Percentiles rank a stretch among this genome's conserved stretches.
phyloP scores from a whole-genome alignment of 495 filamentous ascomycete species.

The Massariosphaeria phaeospora region DNA sequence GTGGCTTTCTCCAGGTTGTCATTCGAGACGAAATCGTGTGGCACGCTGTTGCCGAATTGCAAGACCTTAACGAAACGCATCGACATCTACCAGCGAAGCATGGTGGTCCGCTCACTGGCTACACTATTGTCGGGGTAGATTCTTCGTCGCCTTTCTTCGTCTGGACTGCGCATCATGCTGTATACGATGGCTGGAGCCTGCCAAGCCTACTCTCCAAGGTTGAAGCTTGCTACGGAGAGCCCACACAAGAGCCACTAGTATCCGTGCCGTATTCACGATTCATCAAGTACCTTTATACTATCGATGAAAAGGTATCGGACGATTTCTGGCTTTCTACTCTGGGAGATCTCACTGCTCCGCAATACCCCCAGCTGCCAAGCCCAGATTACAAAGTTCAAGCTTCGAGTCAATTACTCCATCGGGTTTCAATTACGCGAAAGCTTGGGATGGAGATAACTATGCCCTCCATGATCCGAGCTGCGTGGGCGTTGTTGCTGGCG shows the following conservation, averaged over 20 bases:
- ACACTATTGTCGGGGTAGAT: constrained; percentile 21
- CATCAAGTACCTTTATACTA: constrained; percentile 20
- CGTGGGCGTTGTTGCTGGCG: constrained; percentile 22
- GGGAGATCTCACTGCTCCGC: constrained; percentile 17
- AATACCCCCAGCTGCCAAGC: constrained; percentile 26
- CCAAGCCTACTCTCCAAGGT: constrained; percentile 15
- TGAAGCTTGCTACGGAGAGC: constrained; percentile 14
- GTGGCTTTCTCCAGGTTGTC: constrained; percentile 33
- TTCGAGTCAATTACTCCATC: constrained; percentile 10
- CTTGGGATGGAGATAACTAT: constrained; percentile 31
- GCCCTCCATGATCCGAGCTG: constrained; percentile 47
- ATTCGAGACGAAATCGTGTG: constrained; percentile 15
- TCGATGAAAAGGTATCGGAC: constrained; percentile 16
- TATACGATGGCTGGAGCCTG: constrained; percentile 63
- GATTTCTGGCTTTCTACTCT: constrained; percentile 18
- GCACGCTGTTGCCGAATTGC: constrained; percentile 7
- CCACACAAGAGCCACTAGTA: background rate
- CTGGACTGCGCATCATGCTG: constrained; percentile 58
- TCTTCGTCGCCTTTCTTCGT: constrained; percentile 15
- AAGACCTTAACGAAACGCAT: constrained; percentile 16
- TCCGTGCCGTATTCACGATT: constrained; percentile 17
- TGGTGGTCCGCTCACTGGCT: constrained; percentile 16
- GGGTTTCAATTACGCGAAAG: constrained; percentile 1
- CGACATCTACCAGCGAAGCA: constrained; percentile 13
- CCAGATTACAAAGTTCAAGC: constrained; percentile 19